phyloP scores from a whole-genome alignment of 2,329 filamentous ascomycete species.

The Thielaviopsis ethacetica region DNA sequence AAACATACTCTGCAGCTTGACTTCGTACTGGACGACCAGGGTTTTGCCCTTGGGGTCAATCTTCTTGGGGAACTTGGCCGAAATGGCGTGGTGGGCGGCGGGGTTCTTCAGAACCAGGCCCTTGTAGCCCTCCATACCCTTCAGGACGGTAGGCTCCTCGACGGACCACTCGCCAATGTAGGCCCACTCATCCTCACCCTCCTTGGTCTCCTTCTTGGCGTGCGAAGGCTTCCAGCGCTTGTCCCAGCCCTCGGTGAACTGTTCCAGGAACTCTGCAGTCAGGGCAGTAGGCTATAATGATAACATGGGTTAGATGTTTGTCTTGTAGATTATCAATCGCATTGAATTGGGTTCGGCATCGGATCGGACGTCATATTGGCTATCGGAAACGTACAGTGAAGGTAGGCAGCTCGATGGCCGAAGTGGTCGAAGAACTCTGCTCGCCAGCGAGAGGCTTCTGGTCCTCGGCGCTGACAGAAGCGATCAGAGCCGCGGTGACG shows the following conservation, averaged over 20 bases:
- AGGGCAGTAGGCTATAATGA: conserved; percentile 57
- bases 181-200: conserved; percentile 76
- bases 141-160: conserved; percentile 79
- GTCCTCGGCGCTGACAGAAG: conserved; percentile 22
- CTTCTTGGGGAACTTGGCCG: conserved; percentile 91
- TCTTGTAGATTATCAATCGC: background rate
- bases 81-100: conserved; percentile 97
- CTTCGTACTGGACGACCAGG: conserved; percentile 95
- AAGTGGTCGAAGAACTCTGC: conserved; percentile 36
- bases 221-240: conserved; percentile 84
- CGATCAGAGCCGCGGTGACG: conserved; percentile 55
- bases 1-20: conserved; percentile 88
- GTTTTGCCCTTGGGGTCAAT: conserved; percentile 96
- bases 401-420: conserved; percentile 51
- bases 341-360: background rate
- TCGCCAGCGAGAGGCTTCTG: conserved; percentile 39
- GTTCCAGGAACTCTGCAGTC: conserved; percentile 92
- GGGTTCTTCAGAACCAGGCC: conserved; percentile 96
- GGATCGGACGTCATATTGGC: background rate
- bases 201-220: conserved; percentile 78
- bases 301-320: conserved; percentile 2
- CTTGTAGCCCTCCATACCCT: conserved; percentile 89
- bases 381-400: conserved; percentile 58
- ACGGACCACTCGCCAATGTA: conserved; percentile 95
- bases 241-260: conserved; percentile 96